Evolutionary conservation across 2,329 filamentous ascomycete genomes (phyloP), one percentile per base, ranked within the genome.

Genomic region (Colletotrichum destructivum): DNA sequence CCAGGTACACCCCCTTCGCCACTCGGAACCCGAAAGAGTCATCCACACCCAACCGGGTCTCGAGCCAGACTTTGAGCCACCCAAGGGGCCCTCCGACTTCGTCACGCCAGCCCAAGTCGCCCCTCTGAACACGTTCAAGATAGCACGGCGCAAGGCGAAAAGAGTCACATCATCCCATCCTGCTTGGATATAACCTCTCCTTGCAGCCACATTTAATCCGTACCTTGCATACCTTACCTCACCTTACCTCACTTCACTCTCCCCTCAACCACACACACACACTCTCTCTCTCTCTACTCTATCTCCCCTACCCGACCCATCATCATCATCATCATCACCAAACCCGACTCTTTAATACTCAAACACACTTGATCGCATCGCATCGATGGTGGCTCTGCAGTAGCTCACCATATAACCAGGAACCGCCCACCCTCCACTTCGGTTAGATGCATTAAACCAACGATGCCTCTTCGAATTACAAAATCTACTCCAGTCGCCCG

Each of bases 401-500:
- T 77, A 77, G 74, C 74, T 74, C 79, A 69, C 80, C 78, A 79
- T 81, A 76, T 76, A 76, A 74, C 78, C 77, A 74, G 73, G 72
- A 54, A 38, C 66, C 76, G 75, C 66, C 65, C 72, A 64, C 66
- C 65, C 72, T 66, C 73, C 71, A 68, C 75, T 79, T 77, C 75
- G 77, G 77, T 79, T 76, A 78, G 77, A 79, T 65, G 79, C 79
- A 78, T 74, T 78, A 75, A 69, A 46, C 79, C 79, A 82, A 89
- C 84, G 78, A 91, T 91, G 89, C 85, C 84, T 87, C 79, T 89
- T 85, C 84, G 81, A 82, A 81, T 80, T 77, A 77, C 77, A 77
- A 76, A 80, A 79, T 81, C 80, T 76, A 84, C 83, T 84, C 87
- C 89, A 91, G 89, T 91, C 88, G 89, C 86, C 87, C 84, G 88